Evolutionary conservation across 345 rosid species (phyloP), one percentile per base, ranked within the genome.

Genomic region (Hypericum androsaemum): DNA sequence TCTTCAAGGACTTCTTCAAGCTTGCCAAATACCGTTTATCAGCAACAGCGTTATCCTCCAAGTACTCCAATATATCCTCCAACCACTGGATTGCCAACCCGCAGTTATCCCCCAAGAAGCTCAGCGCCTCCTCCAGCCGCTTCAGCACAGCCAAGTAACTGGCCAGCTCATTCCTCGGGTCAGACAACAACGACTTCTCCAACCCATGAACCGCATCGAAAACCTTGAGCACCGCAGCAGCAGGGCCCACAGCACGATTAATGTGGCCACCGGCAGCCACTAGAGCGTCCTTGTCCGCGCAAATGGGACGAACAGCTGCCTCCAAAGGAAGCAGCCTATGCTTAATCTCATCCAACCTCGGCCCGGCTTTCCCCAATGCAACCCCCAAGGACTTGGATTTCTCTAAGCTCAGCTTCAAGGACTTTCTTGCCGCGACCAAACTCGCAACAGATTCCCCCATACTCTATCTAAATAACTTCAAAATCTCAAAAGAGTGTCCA

Each of bases 81-180:
- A 92, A 60, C 99, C 99, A 92, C 75, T 92, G 97, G 43, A 92
- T 73, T 40, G 99, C 99, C 64, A 92, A 76, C 38, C 90, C 97
- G 40, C 94, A 92, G 64, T 92, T 92, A 46, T 88, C 97, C 44
- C 88, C 95, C 46, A 92, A 50, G 63, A 92, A 92, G 70, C 77
- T 81, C 72, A 88, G 65, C 0, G 99, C 99, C 78, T 92, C 99
- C 57, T 92, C 94, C 6, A 85, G 78, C 37, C 94, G 80, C 62
- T 88, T 92, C 67, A 85, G 57, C 13, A 92, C 94, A 0, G 94
- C 77, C 55, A 88, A 70, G 63, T 85, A 88, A 50, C 90, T 88
- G 0, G 95, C 77, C 5, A 92, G 81, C 65, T 92, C 94, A 43
- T 71, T 77, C 57, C 74, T 69, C 0, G 97, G 97, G 62, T 92